phyloP scores from a whole-genome alignment of 2,329 filamentous ascomycete species.

The Rhytidhysteron rufulum region DNA sequence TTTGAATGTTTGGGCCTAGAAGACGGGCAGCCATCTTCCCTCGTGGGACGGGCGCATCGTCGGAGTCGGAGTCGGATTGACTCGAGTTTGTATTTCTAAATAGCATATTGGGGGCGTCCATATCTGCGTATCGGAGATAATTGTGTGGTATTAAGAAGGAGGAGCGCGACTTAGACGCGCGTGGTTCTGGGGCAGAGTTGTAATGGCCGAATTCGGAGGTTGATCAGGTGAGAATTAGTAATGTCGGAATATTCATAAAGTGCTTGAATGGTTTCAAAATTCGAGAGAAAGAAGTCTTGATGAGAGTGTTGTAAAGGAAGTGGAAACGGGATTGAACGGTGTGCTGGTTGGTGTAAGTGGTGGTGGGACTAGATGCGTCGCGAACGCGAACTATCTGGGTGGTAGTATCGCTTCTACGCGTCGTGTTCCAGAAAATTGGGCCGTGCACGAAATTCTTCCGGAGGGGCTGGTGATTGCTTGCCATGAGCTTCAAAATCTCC shows the following conservation, averaged over 20 bases:
- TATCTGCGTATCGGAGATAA: background rate
- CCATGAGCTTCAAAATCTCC: too few relatives aligned
- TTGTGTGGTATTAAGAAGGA: background rate
- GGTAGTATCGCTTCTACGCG: too few relatives aligned
- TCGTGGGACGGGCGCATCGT: constrained; percentile 43
- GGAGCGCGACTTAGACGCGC: constrained; percentile 4
- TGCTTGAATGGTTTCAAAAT: background rate
- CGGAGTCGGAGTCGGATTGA: constrained; percentile 33
- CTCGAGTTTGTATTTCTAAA: constrained; percentile 26
- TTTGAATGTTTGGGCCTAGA: constrained; percentile 24
- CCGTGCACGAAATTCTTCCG: too few relatives aligned
- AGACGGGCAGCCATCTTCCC: constrained; percentile 65
- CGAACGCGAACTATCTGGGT: too few relatives aligned
- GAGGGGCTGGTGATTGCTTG: too few relatives aligned
- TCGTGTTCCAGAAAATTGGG: too few relatives aligned
- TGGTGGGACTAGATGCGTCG: too few relatives aligned
- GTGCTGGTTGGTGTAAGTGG: too few relatives aligned
- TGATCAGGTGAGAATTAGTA: too few relatives aligned
- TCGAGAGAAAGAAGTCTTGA: too few relatives aligned
- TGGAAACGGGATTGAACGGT: background rate
- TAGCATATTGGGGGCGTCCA: constrained; percentile 1
- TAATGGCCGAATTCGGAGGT: too few relatives aligned
- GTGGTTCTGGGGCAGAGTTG: constrained; percentile 3
- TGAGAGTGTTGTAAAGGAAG: background rate
- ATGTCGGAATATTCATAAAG: too few relatives aligned